Evolutionary conservation across 2,329 filamentous ascomycete species (phyloP).

Genomic region (Magnaporthiopsis incrustans): DNA sequence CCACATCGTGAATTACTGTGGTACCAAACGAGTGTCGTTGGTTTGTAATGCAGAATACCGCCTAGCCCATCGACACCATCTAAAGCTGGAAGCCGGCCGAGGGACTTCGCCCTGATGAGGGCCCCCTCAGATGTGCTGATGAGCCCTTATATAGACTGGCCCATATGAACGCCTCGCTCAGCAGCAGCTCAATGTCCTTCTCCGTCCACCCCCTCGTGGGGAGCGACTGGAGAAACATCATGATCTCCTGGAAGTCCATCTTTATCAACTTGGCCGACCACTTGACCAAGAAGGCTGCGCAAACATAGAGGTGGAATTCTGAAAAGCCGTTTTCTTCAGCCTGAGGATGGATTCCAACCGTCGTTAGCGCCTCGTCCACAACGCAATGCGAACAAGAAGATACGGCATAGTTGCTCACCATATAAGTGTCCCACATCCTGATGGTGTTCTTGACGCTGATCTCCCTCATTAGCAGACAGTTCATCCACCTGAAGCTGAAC

Average conservation of each 20-base stretch:
- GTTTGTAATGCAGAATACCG: background rate
- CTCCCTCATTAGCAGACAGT: conserved; percentile 95
- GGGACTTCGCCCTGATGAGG: conserved; percentile 28
- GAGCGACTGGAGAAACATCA: conserved; percentile 97
- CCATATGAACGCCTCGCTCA: conserved; percentile 98
- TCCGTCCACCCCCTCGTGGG: conserved; percentile 94
- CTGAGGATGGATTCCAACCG: conserved; percentile 35
- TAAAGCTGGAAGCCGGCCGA: conserved; percentile 33
- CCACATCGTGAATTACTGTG: too few relatives aligned
- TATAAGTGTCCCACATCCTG: conserved; percentile 98
- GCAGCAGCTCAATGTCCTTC: conserved; percentile 90
- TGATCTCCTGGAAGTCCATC: conserved; percentile 97
- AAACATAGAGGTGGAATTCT: conserved; percentile 96
- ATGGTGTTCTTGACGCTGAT: conserved; percentile 95
- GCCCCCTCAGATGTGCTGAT: conserved; percentile 71
- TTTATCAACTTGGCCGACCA: conserved; percentile 92
- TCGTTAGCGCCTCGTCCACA: background rate
- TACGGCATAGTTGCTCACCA: conserved; percentile 51
- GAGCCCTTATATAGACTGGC: conserved; percentile 95
- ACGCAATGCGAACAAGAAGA: background rate
- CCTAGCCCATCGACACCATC: background rate
- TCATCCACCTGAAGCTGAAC: conserved; percentile 99
- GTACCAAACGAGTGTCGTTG: too few relatives aligned
- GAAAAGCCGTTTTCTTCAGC: conserved; percentile 98
- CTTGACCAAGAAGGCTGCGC: conserved; percentile 94